Evolutionary conservation across 768 basidiomycete species (phyloP), one percentile per base, ranked within the genome.

Genomic region (Omphalotus guepiniiformis): DNA sequence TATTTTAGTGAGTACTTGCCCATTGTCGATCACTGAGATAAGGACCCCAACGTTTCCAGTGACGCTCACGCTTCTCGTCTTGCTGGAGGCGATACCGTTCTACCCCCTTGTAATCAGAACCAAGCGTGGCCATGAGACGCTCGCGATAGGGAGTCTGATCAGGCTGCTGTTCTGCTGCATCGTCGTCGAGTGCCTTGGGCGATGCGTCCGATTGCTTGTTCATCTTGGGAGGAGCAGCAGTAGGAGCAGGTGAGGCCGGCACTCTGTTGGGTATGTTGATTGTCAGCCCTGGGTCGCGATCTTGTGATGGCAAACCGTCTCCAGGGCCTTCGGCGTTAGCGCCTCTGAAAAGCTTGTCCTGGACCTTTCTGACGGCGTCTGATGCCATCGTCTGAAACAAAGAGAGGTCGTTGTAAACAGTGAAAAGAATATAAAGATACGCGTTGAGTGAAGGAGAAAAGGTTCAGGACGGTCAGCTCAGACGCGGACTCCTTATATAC

Each of bases 11-110:
- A 45, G 15, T n/a, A 63, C 85, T 54, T 52, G 92, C 95, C 96
- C 96, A 99, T 74, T 98, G 96, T 49, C 96, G 78, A 67, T 99
- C 96, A 49, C 85, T 86, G 43, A 99, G 78, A 71, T 99, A 99
- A 13, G 96, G 96, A 16, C 96, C 96, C 95, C 95, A 98, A 57
- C 91, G 78, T 69, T 98, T 98, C 96, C 96, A 99, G 65, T 98
- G 94, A 41, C 76, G 76, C 54, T 90, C 83, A 55, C 80, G 85
- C 41, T 74, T 72, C 49, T 78, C 83, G 54, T 93, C 90, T 58
- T 97, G 88, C 40, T 82, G 68, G n/a, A 99, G 79, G 40, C 94
- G 80, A 64, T 87, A 74, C 54, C 81, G 81, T 70, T 99, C 95
- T 19, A 79, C 80, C 11, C 89, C 88, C 42, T 82, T 77, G 63